phyloP scores from a whole-genome alignment of 306 rosid species.

The Prunus dulcis region DNA sequence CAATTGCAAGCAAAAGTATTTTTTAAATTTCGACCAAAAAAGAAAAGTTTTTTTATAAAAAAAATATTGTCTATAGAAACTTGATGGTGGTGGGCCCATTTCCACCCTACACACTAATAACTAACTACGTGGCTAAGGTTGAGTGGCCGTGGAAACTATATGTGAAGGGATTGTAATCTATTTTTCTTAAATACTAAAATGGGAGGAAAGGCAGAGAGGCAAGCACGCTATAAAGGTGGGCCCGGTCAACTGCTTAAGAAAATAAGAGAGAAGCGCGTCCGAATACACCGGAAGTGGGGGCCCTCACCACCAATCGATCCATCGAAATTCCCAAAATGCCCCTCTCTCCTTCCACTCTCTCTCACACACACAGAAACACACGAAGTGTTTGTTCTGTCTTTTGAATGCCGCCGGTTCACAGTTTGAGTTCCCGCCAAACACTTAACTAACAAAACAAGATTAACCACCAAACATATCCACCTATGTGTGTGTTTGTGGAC shows the following conservation, averaged over 20 bases:
- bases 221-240: conserved; percentile 40
- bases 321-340: not conserved
- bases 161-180: not conserved
- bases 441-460: not conserved
- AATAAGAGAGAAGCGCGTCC: conserved; percentile 48
- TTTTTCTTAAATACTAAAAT: not conserved
- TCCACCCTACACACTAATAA: not conserved
- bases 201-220: conserved; percentile 23
- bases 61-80: not conserved
- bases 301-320: conserved; percentile 32
- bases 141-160: not conserved
- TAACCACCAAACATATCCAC: not conserved
- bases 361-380: not conserved
- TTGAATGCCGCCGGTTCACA: conserved; percentile 12
- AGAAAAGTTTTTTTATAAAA: too few relatives aligned
- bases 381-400: too few relatives aligned
- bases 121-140: not conserved
- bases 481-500: not conserved
- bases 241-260: conserved; percentile 35
- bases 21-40: too few relatives aligned
- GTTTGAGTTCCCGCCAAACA: conserved; percentile 18
- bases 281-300: conserved; percentile 38
- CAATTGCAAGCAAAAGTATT: not conserved
- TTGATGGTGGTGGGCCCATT: not conserved
- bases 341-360: not conserved